These are phyloP conservation scores for Chlamydomonas incerta DNA, from an alignment of 139 green algal genomes.

Conservation along the genomic window DNA sequence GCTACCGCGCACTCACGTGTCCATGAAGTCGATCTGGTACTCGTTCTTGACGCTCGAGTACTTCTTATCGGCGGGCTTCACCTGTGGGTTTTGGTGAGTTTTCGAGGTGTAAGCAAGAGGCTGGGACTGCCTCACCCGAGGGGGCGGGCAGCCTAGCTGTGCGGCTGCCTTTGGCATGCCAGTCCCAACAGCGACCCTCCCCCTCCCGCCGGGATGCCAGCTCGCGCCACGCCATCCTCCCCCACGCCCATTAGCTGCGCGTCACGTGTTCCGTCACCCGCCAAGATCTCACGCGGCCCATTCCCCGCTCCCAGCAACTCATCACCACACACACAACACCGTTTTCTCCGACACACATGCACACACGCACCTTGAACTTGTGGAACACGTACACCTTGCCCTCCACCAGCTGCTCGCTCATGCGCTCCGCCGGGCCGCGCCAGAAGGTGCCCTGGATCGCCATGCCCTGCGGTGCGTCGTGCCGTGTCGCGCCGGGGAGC, in stretches of 20 bases:
- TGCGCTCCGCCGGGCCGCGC: slow-evolving; percentile 60
- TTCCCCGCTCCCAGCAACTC: neutral
- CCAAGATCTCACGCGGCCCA: no score
- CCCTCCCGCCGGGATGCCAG: no score
- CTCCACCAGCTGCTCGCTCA: slow-evolving; percentile 60
- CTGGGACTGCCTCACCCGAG: no score
- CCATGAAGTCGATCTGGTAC: slow-evolving; percentile 83
- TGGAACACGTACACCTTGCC: slow-evolving; percentile 59
- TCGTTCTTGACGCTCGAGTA: slow-evolving; percentile 79
- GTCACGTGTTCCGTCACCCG: no score
- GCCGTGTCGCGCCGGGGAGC: neutral
- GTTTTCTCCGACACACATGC: neutral
- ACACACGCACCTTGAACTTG: slow-evolving; percentile 53
- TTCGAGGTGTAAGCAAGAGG: no score
- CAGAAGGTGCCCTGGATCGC: slow-evolving; percentile 87
- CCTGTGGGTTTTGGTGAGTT: no score
- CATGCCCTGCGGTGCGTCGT: slow-evolving; percentile 59
- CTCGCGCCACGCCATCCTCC: no score
- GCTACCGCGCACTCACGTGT: slow-evolving; percentile 56
- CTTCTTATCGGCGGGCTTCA: slow-evolving; percentile 81
- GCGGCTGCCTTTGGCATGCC: no score
- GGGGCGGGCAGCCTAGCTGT: no score
- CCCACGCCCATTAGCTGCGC: no score
- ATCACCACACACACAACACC: neutral
- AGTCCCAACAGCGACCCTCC: no score